Percentiles rank a stretch among this genome's conserved stretches.
Evolutionary conservation across 495 filamentous ascomycete species (phyloP).

Genomic region (Hypoxylon cercidicola): DNA sequence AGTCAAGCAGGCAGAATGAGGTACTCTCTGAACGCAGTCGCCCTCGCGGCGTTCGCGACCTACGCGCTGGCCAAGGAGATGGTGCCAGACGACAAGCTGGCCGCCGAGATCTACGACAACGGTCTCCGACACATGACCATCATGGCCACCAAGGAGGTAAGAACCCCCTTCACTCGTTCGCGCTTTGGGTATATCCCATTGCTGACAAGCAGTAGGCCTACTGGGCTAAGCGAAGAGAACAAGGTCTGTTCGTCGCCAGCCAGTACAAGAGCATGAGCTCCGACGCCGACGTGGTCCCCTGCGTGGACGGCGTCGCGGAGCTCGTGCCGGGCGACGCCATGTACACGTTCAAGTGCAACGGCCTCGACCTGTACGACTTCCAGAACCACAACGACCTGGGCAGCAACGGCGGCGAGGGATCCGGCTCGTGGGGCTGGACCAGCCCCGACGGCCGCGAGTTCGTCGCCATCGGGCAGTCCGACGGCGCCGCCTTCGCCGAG

Average conservation of each 20-base stretch:
- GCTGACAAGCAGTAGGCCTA: conserved; percentile 41
- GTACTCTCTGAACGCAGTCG: conserved; percentile 44
- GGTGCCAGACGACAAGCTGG: conserved; percentile 44
- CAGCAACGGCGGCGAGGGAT: conserved; percentile 51
- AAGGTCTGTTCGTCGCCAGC: conserved; percentile 51
- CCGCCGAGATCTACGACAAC: conserved; percentile 54
- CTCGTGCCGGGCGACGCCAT: conserved; percentile 55
- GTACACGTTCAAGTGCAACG: conserved; percentile 63
- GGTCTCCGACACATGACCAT: conserved; percentile 59
- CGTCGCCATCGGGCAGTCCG: conserved; percentile 65
- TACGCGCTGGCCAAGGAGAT: conserved; percentile 49
- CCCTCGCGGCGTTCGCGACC: conserved; percentile 48
- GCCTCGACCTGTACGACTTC: conserved; percentile 67
- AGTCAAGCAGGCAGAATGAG: conserved; percentile 41
- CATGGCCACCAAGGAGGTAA: conserved; percentile 57
- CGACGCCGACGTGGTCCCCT: conserved; percentile 46
- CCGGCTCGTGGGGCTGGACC: conserved; percentile 66
- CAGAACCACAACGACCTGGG: conserved; percentile 61
- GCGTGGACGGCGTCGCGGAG: conserved; percentile 58
- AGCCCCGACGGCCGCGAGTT: conserved; percentile 67
- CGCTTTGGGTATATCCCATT: conserved; percentile 1
- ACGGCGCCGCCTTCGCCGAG: conserved; percentile 68
- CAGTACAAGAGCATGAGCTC: conserved; percentile 48
- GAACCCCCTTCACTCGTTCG: not conserved
- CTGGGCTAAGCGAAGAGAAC: conserved; percentile 48